Evolutionary conservation across 768 basidiomycete species (phyloP).

Genomic region (Rhizopogon roseolus): DNA sequence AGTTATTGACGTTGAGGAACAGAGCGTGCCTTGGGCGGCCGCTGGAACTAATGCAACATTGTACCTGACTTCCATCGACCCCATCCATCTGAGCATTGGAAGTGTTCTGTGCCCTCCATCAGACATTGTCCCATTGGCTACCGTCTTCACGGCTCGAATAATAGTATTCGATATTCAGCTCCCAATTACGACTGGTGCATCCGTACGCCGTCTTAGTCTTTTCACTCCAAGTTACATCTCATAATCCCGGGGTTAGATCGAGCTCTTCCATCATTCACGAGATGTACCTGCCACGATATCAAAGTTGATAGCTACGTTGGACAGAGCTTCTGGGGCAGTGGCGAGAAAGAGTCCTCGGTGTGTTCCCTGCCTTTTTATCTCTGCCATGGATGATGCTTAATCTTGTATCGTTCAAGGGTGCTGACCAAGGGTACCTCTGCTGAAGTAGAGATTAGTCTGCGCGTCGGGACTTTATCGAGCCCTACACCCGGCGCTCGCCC

Average conservation of each 20-base stretch:
- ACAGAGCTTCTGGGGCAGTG: slow-evolving; percentile 70
- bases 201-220: slow-evolving; percentile 41
- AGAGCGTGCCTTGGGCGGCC: slow-evolving; percentile 76
- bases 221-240: background rate
- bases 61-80: slow-evolving; percentile 79
- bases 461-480: slow-evolving; percentile 49
- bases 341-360: slow-evolving; percentile 80
- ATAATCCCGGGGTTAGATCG: slow-evolving; percentile 48
- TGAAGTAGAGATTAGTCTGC: slow-evolving; percentile 77
- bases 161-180: slow-evolving; percentile 91
- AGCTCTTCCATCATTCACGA: slow-evolving; percentile 91
- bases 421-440: slow-evolving; percentile 83
- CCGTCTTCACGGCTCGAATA: slow-evolving; percentile 78
- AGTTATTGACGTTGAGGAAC: slow-evolving; percentile 87
- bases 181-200: slow-evolving; percentile 84
- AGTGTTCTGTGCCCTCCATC: slow-evolving; percentile 79
- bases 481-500: slow-evolving; percentile 41
- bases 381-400: slow-evolving; percentile 4
- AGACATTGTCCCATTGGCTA: slow-evolving; percentile 71
- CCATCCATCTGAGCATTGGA: slow-evolving; percentile 81
- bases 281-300: slow-evolving; percentile 89
- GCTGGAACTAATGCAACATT: slow-evolving; percentile 89
- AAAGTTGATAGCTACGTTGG: slow-evolving; percentile 73
- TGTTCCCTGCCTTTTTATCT: slow-evolving; percentile 13
- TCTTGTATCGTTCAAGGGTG: slow-evolving; percentile 45